Percentiles rank a stretch among this genome's conserved stretches.
These are phyloP conservation scores for Penicillium sp. DNA, from an alignment of 2,329 filamentous ascomycete genomes.

Conservation along the genomic window DNA sequence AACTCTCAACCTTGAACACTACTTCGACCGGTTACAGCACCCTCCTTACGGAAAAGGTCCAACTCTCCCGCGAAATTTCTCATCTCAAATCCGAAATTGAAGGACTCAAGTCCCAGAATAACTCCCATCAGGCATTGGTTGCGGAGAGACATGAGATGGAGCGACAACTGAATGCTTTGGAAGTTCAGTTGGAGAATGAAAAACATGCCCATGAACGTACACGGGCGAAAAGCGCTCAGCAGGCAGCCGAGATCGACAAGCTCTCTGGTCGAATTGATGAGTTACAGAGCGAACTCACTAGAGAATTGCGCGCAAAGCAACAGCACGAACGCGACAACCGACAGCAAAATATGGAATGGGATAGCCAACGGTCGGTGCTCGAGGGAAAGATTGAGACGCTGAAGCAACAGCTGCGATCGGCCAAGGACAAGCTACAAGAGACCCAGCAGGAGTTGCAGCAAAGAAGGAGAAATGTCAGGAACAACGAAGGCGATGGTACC, in stretches of 20 bases:
- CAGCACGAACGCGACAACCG: constrained; percentile 49
- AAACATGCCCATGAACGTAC: constrained; percentile 64
- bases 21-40: constrained; percentile 67
- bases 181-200: constrained; percentile 79
- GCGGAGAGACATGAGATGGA: constrained; percentile 76
- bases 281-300: constrained; percentile 48
- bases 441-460: constrained; percentile 50
- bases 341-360: constrained; percentile 57
- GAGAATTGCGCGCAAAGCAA: constrained; percentile 49
- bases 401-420: constrained; percentile 63
- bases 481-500: constrained; percentile 23
- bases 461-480: constrained; percentile 35
- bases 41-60: constrained; percentile 61
- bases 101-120: constrained; percentile 55
- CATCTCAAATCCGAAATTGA: constrained; percentile 59
- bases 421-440: constrained; percentile 70
- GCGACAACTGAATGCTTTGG: constrained; percentile 68
- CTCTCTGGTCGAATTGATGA: constrained; percentile 44
- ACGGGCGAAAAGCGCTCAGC: constrained; percentile 36
- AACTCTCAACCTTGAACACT: constrained; percentile 64
- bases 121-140: constrained; percentile 62
- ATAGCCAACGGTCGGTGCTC: constrained; percentile 59
- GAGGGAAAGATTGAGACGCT: constrained; percentile 68
- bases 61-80: constrained; percentile 57
- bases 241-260: constrained; percentile 38